Evolutionary conservation across 306 rosid genomes (phyloP), one percentile per base, ranked within the genome.

Genomic region (Rosa chinensis): DNA sequence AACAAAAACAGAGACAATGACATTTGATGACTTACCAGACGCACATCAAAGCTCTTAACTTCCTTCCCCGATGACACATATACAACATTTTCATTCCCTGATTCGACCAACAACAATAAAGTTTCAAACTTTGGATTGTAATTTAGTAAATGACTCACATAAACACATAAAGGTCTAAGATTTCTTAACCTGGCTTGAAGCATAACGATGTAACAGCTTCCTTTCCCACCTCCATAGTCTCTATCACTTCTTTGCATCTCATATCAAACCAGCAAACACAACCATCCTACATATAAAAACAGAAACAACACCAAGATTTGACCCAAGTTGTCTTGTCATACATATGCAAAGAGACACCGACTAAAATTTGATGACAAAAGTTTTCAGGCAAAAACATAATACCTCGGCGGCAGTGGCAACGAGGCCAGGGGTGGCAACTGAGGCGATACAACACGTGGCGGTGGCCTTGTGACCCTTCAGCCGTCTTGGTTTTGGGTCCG

Each of bases 181-280:
- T 72, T 50, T n/a, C 10, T 21, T 43, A 84, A 87, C 98, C 97
- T 79, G 94, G 78, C 78, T 88, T 92, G 86, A 92, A 94, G 80
- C 92, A 85, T 50, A 94, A 66, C 50, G 97, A 94, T 12, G 93
- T 79, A 74, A 94, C 77, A 11, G 98, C 87, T 58, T 91, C 93
- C 61, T 79, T 82, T 43, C 88, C 88, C 68, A 86, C 90, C 84
- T 94, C 94, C 92, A 92, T 87, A n/a, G 80, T 77, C 21, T 83
- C 83, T 25, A 69, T 86, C 9, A 85, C 94, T 73, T 90, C 91
- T 74, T 78, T 84, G 88, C 97, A 88, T 67, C 97, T 88, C 96
- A 94, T 75, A 77, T 92, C 98, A 84, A 94, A 94, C 98, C 97
- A 94, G 87, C 97, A 92, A 79, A 94, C 88, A 49, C 91, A 85